These are phyloP conservation scores for Xylariaceae sp. DNA, from an alignment of 2,329 filamentous ascomycete species.

Conservation along the genomic window DNA sequence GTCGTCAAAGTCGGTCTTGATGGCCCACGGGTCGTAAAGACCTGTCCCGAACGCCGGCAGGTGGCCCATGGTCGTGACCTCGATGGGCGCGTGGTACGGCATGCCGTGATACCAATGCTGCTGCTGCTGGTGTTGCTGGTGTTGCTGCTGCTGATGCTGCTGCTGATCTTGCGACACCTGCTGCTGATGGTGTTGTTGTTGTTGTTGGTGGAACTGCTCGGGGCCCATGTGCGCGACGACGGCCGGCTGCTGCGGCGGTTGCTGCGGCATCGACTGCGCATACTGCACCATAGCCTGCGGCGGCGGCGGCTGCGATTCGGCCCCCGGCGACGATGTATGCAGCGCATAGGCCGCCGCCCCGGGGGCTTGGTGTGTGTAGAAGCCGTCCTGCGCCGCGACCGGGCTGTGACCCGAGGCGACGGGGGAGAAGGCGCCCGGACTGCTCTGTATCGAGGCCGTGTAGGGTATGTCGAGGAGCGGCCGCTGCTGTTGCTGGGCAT, in stretches of 20 bases:
- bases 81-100: conserved; percentile 50
- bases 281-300: conserved; percentile 35
- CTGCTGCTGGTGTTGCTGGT: conserved; percentile 33
- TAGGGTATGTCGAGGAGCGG: conserved; percentile 44
- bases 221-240: conserved; percentile 6
- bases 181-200: conserved; percentile 33
- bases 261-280: conserved; percentile 30
- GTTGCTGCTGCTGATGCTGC: conserved; percentile 28
- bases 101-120: conserved; percentile 45
- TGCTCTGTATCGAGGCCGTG: conserved; percentile 48
- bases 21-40: conserved; percentile 46
- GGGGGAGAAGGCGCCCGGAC: conserved; percentile 51
- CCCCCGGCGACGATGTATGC: conserved; percentile 35
- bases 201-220: conserved; percentile 27
- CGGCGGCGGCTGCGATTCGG: conserved; percentile 29
- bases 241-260: conserved; percentile 16
- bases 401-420: conserved; percentile 43
- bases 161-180: too few species aligned
- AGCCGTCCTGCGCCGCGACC: conserved; percentile 40
- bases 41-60: conserved; percentile 41
- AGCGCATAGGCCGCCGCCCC: conserved; percentile 10
- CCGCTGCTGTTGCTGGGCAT: conserved; percentile 39
- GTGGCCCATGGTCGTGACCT: conserved; percentile 46
- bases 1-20: conserved; percentile 52
- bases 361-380: conserved; percentile 45